Conservation (phyloP, 129 eudicot genomes). For the Oenanthe sinensis region DNA sequence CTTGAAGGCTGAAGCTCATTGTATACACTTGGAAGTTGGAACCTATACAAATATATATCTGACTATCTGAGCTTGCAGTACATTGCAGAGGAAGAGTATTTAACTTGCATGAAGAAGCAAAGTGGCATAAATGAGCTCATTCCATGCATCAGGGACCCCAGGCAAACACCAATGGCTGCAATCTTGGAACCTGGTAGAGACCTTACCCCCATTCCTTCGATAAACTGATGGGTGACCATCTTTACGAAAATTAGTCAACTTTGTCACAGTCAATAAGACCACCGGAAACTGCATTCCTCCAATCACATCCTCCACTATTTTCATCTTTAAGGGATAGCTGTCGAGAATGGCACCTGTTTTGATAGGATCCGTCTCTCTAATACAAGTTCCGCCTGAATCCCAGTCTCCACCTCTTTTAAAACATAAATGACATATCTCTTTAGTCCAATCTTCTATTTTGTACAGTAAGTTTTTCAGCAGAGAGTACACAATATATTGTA, state of each 20-base stretch:
- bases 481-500: background rate
- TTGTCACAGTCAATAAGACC: conserved; percentile 69
- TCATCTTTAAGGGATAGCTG: conserved; percentile 75
- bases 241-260: conserved; percentile 75
- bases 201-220: conserved; percentile 54
- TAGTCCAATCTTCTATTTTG: background rate
- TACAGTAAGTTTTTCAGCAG: too few species aligned
- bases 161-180: conserved; percentile 28
- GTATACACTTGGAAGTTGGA: background rate
- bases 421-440: background rate
- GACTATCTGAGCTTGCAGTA: background rate
- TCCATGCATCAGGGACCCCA: conserved; percentile 97
- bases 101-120: conserved; percentile 33
- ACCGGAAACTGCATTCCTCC: conserved; percentile 55
- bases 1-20: background rate
- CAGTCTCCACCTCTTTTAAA: conserved; percentile 85
- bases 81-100: background rate
- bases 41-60: background rate
- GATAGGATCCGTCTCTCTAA: conserved; percentile 59
- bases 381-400: conserved; percentile 95
- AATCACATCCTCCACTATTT: conserved; percentile 64
- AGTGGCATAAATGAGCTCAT: conserved; percentile 80
- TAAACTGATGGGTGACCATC: conserved; percentile 92
- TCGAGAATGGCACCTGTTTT: conserved; percentile 49
- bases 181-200: conserved; percentile 59